Conservation (phyloP, 345 rosid species). For the Microthlaspi erraticum region DNA sequence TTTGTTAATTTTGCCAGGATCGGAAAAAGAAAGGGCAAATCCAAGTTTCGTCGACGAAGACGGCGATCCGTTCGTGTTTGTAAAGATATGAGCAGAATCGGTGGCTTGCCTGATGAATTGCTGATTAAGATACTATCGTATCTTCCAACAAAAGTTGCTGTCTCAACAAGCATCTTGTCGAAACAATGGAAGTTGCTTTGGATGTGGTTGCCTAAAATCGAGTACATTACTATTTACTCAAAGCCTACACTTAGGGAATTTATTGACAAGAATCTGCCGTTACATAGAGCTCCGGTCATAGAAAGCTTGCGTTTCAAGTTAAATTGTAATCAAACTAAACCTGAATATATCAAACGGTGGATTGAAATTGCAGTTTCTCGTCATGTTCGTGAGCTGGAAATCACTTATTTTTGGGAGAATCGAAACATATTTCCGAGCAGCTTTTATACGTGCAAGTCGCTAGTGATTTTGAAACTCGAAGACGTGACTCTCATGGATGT, state of each 20-base stretch:
- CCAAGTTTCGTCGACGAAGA: too few species aligned
- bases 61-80: too few species aligned
- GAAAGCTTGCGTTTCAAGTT: neutral
- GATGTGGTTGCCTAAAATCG: constrained; percentile 11
- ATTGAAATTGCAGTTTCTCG: neutral
- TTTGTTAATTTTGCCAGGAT: too few species aligned
- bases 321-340: neutral
- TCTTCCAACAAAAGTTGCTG: neutral
- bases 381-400: neutral
- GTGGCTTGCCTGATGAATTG: neutral
- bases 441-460: neutral
- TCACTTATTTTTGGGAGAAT: neutral
- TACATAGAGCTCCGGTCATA: constrained; percentile 17
- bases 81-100: neutral
- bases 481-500: neutral
- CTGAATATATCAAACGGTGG: constrained; percentile 5
- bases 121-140: neutral
- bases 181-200: constrained; percentile 11
- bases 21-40: too few species aligned
- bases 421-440: neutral
- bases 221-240: neutral
- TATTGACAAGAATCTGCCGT: neutral
- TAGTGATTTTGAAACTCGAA: neutral
- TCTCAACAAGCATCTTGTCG: constrained; percentile 16
- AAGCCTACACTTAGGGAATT: neutral